Evolutionary conservation across 2,329 filamentous ascomycete species (phyloP).

Genomic region (Hypoxylon sp.): DNA sequence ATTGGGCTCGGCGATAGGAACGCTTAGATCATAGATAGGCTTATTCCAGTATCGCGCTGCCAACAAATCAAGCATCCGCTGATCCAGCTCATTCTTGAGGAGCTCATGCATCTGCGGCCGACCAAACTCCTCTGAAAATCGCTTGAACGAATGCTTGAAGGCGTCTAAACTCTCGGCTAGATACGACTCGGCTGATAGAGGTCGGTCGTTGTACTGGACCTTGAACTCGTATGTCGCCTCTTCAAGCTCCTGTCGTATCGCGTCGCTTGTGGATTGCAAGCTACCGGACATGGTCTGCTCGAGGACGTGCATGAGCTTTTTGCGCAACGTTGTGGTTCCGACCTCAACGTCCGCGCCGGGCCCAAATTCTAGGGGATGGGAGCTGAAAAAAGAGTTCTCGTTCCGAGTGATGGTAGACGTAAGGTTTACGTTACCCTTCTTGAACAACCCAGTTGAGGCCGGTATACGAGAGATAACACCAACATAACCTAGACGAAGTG

Average conservation of each 20-base stretch:
- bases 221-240: slow-evolving; percentile 99
- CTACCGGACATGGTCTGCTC: slow-evolving; percentile 98
- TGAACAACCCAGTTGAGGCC: slow-evolving; percentile 78
- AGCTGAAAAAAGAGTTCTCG: slow-evolving; percentile 86
- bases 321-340: slow-evolving; percentile 87
- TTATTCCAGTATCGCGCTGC: slow-evolving; percentile 98
- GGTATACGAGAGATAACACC: slow-evolving; percentile 92
- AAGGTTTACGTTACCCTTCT: slow-evolving; percentile 83
- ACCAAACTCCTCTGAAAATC: slow-evolving; percentile 90
- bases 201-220: slow-evolving; percentile 97
- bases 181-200: slow-evolving; percentile 94
- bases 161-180: slow-evolving; percentile 93
- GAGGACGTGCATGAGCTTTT: slow-evolving; percentile 96
- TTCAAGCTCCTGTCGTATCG: slow-evolving; percentile 93
- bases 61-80: slow-evolving; percentile 91
- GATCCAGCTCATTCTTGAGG: slow-evolving; percentile 91
- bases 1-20: slow-evolving; percentile 74
- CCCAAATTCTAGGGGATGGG: slow-evolving; percentile 85
- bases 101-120: slow-evolving; percentile 89
- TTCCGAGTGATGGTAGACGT: slow-evolving; percentile 86
- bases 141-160: slow-evolving; percentile 98
- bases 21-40: slow-evolving; percentile 84
- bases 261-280: slow-evolving; percentile 87
- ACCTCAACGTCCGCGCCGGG: slow-evolving; percentile 77
- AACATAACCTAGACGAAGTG: slow-evolving; percentile 93